phyloP scores from a whole-genome alignment of 805 yeast species.

The Ogataea populi-albae region DNA sequence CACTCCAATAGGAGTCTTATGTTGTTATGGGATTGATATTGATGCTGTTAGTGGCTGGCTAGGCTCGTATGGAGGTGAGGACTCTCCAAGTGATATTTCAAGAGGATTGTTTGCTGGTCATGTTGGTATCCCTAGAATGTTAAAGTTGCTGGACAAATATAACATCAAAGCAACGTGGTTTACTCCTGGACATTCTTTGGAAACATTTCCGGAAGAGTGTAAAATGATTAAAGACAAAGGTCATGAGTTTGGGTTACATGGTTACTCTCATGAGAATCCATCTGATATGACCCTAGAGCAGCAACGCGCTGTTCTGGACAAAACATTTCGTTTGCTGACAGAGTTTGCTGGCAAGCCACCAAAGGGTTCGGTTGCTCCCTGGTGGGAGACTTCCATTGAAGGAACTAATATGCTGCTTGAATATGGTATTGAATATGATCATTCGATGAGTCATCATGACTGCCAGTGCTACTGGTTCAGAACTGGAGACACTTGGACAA shows the following conservation, averaged over 20 bases:
- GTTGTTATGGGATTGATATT: conserved; percentile 37
- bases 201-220: conserved; percentile 37
- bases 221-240: conserved; percentile 34
- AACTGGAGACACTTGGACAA: conserved; percentile 37
- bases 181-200: conserved; percentile 38
- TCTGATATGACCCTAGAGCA: conserved; percentile 35
- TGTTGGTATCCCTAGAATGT: conserved; percentile 35
- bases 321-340: conserved; percentile 32
- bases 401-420: conserved; percentile 34
- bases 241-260: conserved; percentile 38
- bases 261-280: conserved; percentile 38
- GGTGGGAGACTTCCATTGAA: conserved; percentile 38
- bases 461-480: conserved; percentile 38
- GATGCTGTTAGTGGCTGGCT: conserved; percentile 40
- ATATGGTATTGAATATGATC: conserved; percentile 38
- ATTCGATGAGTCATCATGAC: conserved; percentile 37
- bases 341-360: conserved; percentile 37
- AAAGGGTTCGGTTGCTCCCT: conserved; percentile 36
- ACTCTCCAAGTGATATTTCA: conserved; percentile 35
- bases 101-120: conserved; percentile 38
- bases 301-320: conserved; percentile 34
- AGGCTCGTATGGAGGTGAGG: conserved; percentile 38
- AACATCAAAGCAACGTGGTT: conserved; percentile 38
- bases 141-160: conserved; percentile 34
- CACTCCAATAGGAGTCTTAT: conserved; percentile 27